Percentiles rank a stretch among this genome's conserved stretches.
These are phyloP conservation scores for Rhodotorula taiwanensis DNA, from an alignment of 768 basidiomycete species.

Conservation along the genomic window DNA sequence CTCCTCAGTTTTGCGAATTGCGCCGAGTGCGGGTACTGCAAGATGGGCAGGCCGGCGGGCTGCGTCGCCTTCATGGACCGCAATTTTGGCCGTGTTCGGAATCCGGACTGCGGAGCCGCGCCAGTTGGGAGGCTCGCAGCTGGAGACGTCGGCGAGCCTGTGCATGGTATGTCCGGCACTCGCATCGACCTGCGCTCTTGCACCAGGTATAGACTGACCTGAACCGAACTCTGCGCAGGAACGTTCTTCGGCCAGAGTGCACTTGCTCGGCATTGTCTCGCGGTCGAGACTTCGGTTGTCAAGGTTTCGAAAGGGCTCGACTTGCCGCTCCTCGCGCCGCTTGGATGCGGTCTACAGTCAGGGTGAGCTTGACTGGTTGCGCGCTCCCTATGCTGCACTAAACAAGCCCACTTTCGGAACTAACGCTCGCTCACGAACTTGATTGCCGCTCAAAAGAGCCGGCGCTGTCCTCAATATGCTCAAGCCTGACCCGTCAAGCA, in stretches of 20 bases:
- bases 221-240: not conserved
- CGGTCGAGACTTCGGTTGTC: conserved; percentile 32
- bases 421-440: not conserved
- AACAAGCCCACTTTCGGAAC: not conserved
- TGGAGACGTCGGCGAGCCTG: conserved; percentile 4
- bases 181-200: no score
- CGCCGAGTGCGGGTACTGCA: conserved; percentile 26
- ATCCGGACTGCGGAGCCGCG: not conserved
- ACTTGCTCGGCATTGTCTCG: conserved; percentile 36
- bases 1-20: conserved; percentile 34
- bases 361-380: conserved; percentile 12
- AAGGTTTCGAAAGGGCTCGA: conserved; percentile 19
- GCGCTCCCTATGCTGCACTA: no score
- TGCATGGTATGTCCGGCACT: not conserved
- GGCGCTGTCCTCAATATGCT: conserved; percentile 35
- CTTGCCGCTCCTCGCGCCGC: conserved; percentile 22
- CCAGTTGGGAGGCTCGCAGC: not conserved
- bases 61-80: conserved; percentile 1
- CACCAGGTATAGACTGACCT: no score
- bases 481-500: not conserved
- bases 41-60: not conserved
- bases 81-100: conserved; percentile 32
- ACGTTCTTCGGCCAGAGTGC: conserved; percentile 41
- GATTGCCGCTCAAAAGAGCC: not conserved
- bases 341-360: conserved; percentile 39